Percentiles rank a stretch among this genome's conserved stretches.
Conservation (phyloP, 805 yeast species). For the Alloascoidea hylecoeti region DNA sequence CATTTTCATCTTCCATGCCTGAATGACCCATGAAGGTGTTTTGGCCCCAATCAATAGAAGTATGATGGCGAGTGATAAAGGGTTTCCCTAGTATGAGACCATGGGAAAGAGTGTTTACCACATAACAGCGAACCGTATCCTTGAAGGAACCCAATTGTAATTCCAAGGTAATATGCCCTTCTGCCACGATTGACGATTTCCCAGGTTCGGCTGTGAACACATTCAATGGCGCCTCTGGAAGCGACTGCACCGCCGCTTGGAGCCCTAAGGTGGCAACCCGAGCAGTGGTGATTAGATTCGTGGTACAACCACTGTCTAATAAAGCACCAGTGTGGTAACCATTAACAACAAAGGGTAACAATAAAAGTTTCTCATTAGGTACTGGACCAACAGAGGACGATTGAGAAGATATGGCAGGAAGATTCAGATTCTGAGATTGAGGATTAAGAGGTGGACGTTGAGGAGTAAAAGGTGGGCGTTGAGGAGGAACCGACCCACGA, state of each 20-base stretch:
- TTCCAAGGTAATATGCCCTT: not conserved
- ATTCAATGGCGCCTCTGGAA: not conserved
- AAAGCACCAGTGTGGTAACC: not conserved
- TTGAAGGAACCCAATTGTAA: not conserved
- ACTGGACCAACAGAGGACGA: not conserved
- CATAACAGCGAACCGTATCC: not conserved
- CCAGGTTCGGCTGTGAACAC: not conserved
- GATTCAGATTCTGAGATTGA: not conserved
- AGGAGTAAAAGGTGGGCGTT: not conserved
- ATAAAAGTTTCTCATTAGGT: not conserved
- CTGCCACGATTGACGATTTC: not conserved
- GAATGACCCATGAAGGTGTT: not conserved
- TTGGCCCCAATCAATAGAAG: not conserved
- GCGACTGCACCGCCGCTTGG: not conserved
- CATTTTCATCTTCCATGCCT: too few relatives aligned
- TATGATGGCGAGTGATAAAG: not conserved
- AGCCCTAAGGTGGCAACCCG: conserved; percentile 1
- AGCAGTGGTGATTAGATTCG: not conserved
- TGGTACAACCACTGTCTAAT: conserved; percentile 1
- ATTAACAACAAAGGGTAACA: not conserved
- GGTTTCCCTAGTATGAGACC: not conserved
- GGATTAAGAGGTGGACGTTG: not conserved
- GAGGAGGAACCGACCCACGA: not conserved
- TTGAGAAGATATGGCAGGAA: not conserved
- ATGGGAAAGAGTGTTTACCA: not conserved